A percentile compares a stretch with the other conserved stretches of the same genome.
phyloP scores from a whole-genome alignment of 169 alveolate species.

The Babesia divergens region DNA sequence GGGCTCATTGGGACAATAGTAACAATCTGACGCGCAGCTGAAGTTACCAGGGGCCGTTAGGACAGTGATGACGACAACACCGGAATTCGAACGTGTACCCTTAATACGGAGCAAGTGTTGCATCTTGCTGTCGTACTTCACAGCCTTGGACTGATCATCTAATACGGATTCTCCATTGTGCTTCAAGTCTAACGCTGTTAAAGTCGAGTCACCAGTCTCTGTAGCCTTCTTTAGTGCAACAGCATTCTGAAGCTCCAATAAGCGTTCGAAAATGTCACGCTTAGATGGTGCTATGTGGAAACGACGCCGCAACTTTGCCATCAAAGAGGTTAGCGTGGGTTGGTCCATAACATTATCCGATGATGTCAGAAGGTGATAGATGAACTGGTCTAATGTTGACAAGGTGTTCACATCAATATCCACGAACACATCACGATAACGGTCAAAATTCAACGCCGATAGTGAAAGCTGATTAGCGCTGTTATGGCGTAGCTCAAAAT shows the following conservation, averaged over 20 bases:
- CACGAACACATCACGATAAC: slow-evolving; percentile 29
- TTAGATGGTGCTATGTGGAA: slow-evolving; percentile 72
- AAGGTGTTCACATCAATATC: slow-evolving; percentile 21
- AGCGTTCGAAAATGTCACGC: slow-evolving; percentile 62
- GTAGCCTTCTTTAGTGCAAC: background rate
- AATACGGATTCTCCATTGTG: slow-evolving; percentile 10
- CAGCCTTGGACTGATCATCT: slow-evolving; percentile 40
- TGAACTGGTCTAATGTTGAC: slow-evolving; percentile 41
- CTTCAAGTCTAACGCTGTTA: too few relatives aligned
- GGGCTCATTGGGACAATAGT: slow-evolving; percentile 93
- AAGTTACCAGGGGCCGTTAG: slow-evolving; percentile 91
- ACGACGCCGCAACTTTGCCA: slow-evolving; percentile 62
- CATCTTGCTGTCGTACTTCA: slow-evolving; percentile 61
- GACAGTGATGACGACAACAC: slow-evolving; percentile 91
- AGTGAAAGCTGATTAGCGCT: background rate
- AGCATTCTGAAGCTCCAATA: slow-evolving; percentile 21
- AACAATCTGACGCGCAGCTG: slow-evolving; percentile 90
- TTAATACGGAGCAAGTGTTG: slow-evolving; percentile 76
- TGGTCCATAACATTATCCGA: slow-evolving; percentile 20
- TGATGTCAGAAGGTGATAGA: slow-evolving; percentile 22
- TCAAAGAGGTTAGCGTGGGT: slow-evolving; percentile 7
- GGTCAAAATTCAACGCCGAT: slow-evolving; percentile 32
- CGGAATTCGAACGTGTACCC: slow-evolving; percentile 85
- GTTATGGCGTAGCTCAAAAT: slow-evolving; percentile 14
- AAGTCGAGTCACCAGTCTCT: background rate